Conservation (phyloP, 108 stramenopile genomes). For the Fragilaria radians region DNA sequence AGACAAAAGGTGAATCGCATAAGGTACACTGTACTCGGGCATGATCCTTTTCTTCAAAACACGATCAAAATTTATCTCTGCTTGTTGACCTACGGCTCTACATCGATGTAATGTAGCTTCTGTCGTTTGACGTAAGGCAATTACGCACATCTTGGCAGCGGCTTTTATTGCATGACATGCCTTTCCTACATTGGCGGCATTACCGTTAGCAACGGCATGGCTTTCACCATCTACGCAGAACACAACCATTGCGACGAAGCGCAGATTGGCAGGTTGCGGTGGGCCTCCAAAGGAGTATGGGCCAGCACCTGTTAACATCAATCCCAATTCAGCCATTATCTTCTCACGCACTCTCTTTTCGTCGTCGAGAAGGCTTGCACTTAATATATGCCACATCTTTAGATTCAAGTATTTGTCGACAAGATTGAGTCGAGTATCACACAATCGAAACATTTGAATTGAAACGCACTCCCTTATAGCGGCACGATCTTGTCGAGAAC, state of each 20-base stretch:
- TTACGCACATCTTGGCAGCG: constrained; percentile 43
- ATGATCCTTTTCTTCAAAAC: constrained; percentile 59
- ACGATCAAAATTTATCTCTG: constrained; percentile 62
- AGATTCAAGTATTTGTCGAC: constrained; percentile 49
- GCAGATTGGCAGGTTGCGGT: constrained; percentile 30
- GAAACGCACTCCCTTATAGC: constrained; percentile 70
- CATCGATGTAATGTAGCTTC: constrained; percentile 47
- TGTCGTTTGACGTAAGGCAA: constrained; percentile 47
- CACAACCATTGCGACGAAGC: constrained; percentile 59
- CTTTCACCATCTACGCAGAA: constrained; percentile 68
- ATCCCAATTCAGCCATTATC: constrained; percentile 56
- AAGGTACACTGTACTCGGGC: constrained; percentile 83
- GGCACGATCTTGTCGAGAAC: constrained; percentile 39
- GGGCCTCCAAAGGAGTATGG: constrained; percentile 18
- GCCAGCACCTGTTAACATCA: constrained; percentile 62
- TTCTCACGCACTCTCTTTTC: constrained; percentile 47
- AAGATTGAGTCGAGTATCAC: constrained; percentile 56
- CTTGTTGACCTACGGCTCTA: constrained; percentile 48
- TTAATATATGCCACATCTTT: constrained; percentile 56
- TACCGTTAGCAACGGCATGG: constrained; percentile 44
- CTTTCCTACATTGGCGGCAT: constrained; percentile 65
- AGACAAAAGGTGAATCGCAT: constrained; percentile 67
- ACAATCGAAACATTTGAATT: constrained; percentile 60
- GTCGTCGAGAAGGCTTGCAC: constrained; percentile 47
- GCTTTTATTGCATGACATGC: constrained; percentile 30